These are phyloP conservation scores for Ogataea corticis DNA, from an alignment of 805 yeast genomes.

Conservation along the genomic window DNA sequence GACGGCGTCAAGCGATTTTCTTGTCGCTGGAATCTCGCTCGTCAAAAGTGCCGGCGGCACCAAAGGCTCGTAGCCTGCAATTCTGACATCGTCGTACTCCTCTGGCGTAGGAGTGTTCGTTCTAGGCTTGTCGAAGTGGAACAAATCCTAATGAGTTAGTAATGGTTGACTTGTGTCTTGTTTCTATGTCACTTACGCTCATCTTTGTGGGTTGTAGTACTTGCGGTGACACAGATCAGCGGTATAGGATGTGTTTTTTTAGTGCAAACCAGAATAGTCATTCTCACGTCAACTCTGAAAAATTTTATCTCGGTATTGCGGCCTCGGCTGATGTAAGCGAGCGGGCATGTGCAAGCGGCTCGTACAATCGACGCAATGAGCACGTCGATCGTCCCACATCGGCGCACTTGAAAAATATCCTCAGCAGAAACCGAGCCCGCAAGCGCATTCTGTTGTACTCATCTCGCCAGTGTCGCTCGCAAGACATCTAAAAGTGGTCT, in stretches of 20 bases:
- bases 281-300: neutral
- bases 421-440: neutral
- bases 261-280: neutral
- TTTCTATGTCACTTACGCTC: neutral
- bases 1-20: slow-evolving; percentile 59
- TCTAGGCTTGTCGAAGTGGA: slow-evolving; percentile 12
- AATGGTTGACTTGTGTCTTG: neutral
- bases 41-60: slow-evolving; percentile 91
- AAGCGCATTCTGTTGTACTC: neutral
- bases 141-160: slow-evolving; percentile 3
- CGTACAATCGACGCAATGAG: too few relatives aligned
- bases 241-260: neutral
- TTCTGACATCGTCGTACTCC: slow-evolving; percentile 72
- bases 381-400: neutral
- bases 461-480: too few relatives aligned
- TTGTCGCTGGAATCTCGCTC: slow-evolving; percentile 72
- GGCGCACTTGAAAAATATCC: neutral
- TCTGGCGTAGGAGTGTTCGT: slow-evolving; percentile 53
- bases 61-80: slow-evolving; percentile 90
- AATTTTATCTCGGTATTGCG: neutral
- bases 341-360: too few relatives aligned
- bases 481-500: too few relatives aligned
- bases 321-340: neutral
- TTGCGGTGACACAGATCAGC: too few relatives aligned
- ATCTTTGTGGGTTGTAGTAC: too few relatives aligned